Evolutionary conservation across 2,329 filamentous ascomycete species (phyloP).

Genomic region (Apiospora malaysiana): DNA sequence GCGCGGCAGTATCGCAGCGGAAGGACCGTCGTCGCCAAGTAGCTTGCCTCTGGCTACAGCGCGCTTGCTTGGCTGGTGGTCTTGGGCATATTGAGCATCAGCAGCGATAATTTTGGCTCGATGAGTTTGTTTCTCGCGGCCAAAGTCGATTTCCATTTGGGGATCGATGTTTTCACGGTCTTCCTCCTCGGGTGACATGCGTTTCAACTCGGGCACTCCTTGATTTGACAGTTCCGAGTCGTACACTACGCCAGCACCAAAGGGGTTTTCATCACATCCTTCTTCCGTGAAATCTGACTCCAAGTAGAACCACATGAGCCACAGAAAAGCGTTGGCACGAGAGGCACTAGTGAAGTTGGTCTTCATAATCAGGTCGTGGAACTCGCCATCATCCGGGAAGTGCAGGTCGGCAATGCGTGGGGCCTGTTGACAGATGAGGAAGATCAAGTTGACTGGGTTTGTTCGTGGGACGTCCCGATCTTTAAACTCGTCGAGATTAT

Average conservation of each 20-base stretch:
- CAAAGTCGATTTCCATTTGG: slow-evolving; percentile 47
- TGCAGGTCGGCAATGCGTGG: slow-evolving; percentile 92
- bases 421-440: slow-evolving; percentile 88
- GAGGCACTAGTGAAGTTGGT: slow-evolving; percentile 81
- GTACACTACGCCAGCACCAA: slow-evolving; percentile 75
- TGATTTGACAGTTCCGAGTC: slow-evolving; percentile 69
- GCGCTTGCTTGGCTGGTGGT: slow-evolving; percentile 62
- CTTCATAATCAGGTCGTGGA: slow-evolving; percentile 96
- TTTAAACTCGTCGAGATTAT: slow-evolving; percentile 83
- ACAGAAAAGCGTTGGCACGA: slow-evolving; percentile 87
- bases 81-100: slow-evolving; percentile 72
- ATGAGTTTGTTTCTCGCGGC: slow-evolving; percentile 68
- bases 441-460: slow-evolving; percentile 96
- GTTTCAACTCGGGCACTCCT: slow-evolving; percentile 70
- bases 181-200: slow-evolving; percentile 70
- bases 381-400: slow-evolving; percentile 84
- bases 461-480: slow-evolving; percentile 71
- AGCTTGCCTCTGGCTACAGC: slow-evolving; percentile 42
- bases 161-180: slow-evolving; percentile 77
- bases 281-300: slow-evolving; percentile 94
- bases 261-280: slow-evolving; percentile 88
- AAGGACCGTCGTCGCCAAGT: slow-evolving; percentile 58
- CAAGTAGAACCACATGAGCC: slow-evolving; percentile 99
- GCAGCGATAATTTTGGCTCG: slow-evolving; percentile 76
- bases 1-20: slow-evolving; percentile 62